These are phyloP conservation scores for Annulohypoxylon truncatum DNA, from an alignment of 2,329 filamentous ascomycete genomes.

Conservation along the genomic window DNA sequence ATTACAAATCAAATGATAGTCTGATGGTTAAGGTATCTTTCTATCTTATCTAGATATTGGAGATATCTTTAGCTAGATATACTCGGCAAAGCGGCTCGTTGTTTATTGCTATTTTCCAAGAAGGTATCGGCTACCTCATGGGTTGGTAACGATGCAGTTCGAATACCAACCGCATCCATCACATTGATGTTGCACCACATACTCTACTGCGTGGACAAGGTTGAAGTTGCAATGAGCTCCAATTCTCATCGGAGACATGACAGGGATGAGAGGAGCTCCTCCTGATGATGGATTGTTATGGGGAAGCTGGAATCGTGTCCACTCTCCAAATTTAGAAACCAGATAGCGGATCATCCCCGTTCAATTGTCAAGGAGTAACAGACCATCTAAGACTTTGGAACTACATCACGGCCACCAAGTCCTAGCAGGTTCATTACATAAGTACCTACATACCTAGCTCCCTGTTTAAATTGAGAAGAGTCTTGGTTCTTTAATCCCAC, in stretches of 20 bases:
- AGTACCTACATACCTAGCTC: too few relatives aligned
- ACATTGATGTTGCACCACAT: too few relatives aligned
- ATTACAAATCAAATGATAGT: neutral
- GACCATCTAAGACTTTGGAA: too few relatives aligned
- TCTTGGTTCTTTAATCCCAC: too few relatives aligned
- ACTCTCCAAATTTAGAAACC: neutral
- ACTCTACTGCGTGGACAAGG: too few relatives aligned
- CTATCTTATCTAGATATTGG: slow-evolving; percentile 18
- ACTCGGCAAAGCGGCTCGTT: neutral
- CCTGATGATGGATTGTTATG: neutral
- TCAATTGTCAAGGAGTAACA: too few relatives aligned
- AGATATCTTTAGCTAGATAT: slow-evolving; percentile 20
- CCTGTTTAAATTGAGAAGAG: too few relatives aligned
- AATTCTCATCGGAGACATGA: neutral
- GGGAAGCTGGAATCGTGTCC: neutral
- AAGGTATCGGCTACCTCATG: neutral
- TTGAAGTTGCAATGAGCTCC: neutral
- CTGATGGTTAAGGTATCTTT: neutral
- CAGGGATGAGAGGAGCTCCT: neutral
- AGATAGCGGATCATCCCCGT: neutral
- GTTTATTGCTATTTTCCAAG: neutral
- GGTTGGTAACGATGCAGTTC: neutral
- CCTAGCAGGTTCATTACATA: too few relatives aligned
- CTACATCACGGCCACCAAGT: too few relatives aligned
- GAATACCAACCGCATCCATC: neutral